Conservation (phyloP, 352 stramenopile species). For the Pythium guiyangense region DNA sequence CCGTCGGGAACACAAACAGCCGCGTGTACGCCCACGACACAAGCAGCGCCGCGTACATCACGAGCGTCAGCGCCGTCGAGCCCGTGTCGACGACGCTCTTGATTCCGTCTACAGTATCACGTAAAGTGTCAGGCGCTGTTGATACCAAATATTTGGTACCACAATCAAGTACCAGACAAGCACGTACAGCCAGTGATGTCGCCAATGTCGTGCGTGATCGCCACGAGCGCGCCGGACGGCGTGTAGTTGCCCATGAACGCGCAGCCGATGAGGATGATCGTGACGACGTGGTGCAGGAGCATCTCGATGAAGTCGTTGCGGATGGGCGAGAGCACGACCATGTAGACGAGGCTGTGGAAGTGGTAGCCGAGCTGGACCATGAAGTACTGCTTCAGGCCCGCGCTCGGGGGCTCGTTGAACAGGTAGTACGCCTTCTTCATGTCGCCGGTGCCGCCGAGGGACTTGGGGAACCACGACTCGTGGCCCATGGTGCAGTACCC, state of each 20-base stretch:
- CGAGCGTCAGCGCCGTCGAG: slow-evolving; percentile 25
- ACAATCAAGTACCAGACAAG: background rate
- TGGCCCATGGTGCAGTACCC: slow-evolving; percentile 38
- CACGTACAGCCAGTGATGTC: slow-evolving; percentile 45
- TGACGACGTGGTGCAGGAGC: slow-evolving; percentile 48
- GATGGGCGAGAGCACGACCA: slow-evolving; percentile 50
- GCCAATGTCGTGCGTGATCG: slow-evolving; percentile 49
- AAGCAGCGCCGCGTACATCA: slow-evolving; percentile 31
- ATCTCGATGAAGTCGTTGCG: slow-evolving; percentile 62
- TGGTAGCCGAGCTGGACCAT: slow-evolving; percentile 58
- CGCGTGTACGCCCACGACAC: slow-evolving; percentile 34
- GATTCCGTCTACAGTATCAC: slow-evolving; percentile 43
- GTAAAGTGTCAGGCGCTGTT: background rate
- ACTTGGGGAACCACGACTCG: slow-evolving; percentile 38
- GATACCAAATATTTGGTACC: background rate
- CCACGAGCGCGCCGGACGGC: slow-evolving; percentile 34
- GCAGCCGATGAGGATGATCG: slow-evolving; percentile 46
- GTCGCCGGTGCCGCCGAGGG: slow-evolving; percentile 31
- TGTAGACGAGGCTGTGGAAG: slow-evolving; percentile 45
- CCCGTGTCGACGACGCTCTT: slow-evolving; percentile 61
- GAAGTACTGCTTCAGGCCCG: slow-evolving; percentile 39
- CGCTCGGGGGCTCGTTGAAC: slow-evolving; percentile 27
- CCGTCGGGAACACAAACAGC: slow-evolving; percentile 29
- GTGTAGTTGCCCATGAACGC: slow-evolving; percentile 46
- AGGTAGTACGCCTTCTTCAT: slow-evolving; percentile 25